Base-by-base conservation (phyloP, 2,329 filamentous ascomycete species). In the Periconia sp. region DNA sequence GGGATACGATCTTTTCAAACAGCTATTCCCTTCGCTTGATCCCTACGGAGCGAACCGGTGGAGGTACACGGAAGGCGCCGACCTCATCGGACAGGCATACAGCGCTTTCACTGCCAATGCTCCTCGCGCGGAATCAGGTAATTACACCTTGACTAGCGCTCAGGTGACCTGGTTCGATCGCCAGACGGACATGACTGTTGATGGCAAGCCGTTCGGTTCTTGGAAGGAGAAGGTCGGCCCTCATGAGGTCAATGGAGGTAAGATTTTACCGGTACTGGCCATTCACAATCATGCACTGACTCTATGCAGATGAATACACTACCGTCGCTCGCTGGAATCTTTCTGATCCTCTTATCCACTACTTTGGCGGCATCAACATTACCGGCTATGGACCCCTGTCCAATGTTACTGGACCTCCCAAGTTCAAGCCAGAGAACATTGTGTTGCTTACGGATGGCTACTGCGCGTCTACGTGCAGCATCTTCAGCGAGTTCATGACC, bases 1-100 rank as follows among this genome's bases (percentile, higher is more conserved):
- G 41, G 85, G 82, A 10, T 85, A 84, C 52, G 84, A 86, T 61
- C 74, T 88, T 53, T 86, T 87, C 73, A 81, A 81, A 49, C 75
- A 80, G 69, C 71, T 85, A 1, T 82, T 83, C 70, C 83, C 83
- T 0, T 66, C 75, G 6, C 66, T 78, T 3, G 69, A 78, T 8
- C 76, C 77, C 1, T 82, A 80, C 55, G 79, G 79, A n/a, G 81
- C 77, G 2, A 71, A 66, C 40, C 81, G 83, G 17, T 75, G 82
- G 62, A 76, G 82, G n/a, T 77, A 79, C 6, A 71, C 74, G 37
- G 77, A 81, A 48, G 74, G 76, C 18, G 63, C 79, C 27, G 71
- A 77, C 42, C 64, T 78, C 17, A 74, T 84, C 10, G 70, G 79
- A 57, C 56, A 76, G 60, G 57, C 76, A 6, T 69, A 64, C 48